Percentiles rank a stretch among this genome's conserved stretches.
phyloP scores from a whole-genome alignment of 2,329 filamentous ascomycete species.

The Hymenoscyphus infarciens region DNA sequence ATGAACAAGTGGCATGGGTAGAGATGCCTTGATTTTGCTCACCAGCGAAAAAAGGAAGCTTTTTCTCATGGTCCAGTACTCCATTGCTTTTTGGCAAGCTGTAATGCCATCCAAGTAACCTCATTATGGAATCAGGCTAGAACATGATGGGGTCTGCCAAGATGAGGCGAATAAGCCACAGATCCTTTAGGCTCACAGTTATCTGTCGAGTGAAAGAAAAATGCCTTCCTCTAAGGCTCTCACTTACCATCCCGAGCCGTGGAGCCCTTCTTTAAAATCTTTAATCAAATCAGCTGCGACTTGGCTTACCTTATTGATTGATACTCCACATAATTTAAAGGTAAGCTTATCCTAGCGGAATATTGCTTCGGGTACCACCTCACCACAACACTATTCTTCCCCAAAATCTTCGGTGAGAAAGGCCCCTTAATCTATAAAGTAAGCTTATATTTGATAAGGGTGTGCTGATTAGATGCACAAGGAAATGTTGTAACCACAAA shows the following conservation, averaged over 20 bases:
- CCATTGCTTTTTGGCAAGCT: not conserved
- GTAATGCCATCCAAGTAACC: not conserved
- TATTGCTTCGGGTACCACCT: not conserved
- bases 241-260: not conserved
- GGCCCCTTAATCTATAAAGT: not conserved
- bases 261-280: not conserved
- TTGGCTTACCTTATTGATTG: not conserved
- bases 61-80: too few species aligned
- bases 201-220: not conserved
- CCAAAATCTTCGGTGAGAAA: not conserved
- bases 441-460: not conserved
- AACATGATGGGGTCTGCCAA: not conserved
- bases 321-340: not conserved
- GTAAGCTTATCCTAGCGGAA: not conserved
- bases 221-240: not conserved
- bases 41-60: too few species aligned
- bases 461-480: not conserved
- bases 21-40: constrained; percentile 20
- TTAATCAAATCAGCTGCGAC: not conserved
- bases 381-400: too few species aligned
- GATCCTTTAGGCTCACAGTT: too few species aligned
- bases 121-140: not conserved
- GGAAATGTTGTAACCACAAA: not conserved
- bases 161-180: too few species aligned
- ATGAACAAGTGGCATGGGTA: constrained; percentile 30